A percentile compares a stretch with the other conserved stretches of the same genome.
phyloP scores from a whole-genome alignment of 441 rosid genomes.

The Populus hybrid region DNA sequence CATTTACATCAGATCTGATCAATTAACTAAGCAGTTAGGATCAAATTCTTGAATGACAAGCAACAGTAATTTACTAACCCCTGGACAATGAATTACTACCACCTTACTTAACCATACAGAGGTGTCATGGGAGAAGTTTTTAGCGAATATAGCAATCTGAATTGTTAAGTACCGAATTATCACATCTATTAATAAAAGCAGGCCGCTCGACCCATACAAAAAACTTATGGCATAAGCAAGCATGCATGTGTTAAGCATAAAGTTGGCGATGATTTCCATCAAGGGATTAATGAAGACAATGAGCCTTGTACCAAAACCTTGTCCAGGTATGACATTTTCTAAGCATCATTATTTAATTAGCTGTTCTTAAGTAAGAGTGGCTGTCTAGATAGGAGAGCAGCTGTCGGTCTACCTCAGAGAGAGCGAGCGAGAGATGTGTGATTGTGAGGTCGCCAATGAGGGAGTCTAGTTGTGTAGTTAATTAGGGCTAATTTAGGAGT shows the following conservation, averaged over 20 bases:
- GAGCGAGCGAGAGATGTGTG: constrained; percentile 3
- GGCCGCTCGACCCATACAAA: neutral
- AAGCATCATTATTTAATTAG: constrained; percentile 21
- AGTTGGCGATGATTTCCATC: constrained; percentile 21
- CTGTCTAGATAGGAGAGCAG: neutral
- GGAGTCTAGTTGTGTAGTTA: neutral
- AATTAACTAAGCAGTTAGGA: neutral
- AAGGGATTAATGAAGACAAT: constrained; percentile 10
- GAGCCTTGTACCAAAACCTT: neutral
- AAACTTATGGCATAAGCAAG: neutral
- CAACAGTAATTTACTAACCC: neutral
- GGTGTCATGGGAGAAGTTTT: neutral
- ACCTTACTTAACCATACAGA: neutral
- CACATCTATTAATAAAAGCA: too few species aligned
- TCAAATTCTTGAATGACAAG: neutral
- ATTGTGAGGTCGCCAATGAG: constrained; percentile 8
- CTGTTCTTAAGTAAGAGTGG: constrained; percentile 28
- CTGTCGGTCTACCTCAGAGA: constrained; percentile 10
- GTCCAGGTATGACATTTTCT: constrained; percentile 13
- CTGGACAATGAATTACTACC: neutral
- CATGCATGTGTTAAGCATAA: neutral
- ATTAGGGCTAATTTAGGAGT: constrained; percentile 15
- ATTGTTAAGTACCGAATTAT: neutral
- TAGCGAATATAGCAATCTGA: neutral
- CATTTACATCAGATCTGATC: neutral